These are phyloP conservation scores for Helicocarpus griseus DNA, from an alignment of 2,329 filamentous ascomycete species.

Conservation along the genomic window DNA sequence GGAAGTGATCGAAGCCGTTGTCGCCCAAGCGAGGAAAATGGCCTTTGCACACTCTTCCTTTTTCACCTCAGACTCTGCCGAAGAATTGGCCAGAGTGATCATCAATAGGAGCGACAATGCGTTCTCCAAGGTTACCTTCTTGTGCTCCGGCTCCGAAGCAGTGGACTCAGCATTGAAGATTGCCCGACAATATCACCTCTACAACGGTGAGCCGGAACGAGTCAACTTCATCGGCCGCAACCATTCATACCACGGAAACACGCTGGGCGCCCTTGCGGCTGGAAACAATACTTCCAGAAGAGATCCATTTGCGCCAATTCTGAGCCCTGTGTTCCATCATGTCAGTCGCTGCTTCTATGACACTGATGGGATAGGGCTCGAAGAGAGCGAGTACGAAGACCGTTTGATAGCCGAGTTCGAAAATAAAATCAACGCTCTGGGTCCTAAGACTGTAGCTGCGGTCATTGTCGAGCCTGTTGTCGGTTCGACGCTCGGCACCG, in stretches of 20 bases:
- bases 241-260: slow-evolving; percentile 44
- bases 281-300: slow-evolving; percentile 27
- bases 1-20: slow-evolving; percentile 33
- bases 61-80: slow-evolving; percentile 33
- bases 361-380: background rate
- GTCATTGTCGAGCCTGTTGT: slow-evolving; percentile 1
- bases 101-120: slow-evolving; percentile 20
- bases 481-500: slow-evolving; percentile 36
- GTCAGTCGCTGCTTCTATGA: slow-evolving; percentile 4
- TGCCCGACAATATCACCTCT: slow-evolving; percentile 40
- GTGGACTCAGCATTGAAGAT: slow-evolving; percentile 42
- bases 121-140: slow-evolving; percentile 15
- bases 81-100: slow-evolving; percentile 31
- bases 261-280: slow-evolving; percentile 37
- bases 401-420: background rate
- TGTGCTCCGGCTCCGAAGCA: slow-evolving; percentile 27
- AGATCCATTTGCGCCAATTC: slow-evolving; percentile 23
- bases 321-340: slow-evolving; percentile 10
- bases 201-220: slow-evolving; percentile 29
- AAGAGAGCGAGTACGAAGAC: background rate
- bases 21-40: slow-evolving; percentile 31
- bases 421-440: background rate
- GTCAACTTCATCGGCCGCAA: slow-evolving; percentile 36
- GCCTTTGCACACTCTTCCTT: slow-evolving; percentile 38
- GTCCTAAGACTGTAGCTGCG: background rate